Conservation (phyloP, 768 basidiomycete genomes). For the Hypsizygus marmoreus region DNA sequence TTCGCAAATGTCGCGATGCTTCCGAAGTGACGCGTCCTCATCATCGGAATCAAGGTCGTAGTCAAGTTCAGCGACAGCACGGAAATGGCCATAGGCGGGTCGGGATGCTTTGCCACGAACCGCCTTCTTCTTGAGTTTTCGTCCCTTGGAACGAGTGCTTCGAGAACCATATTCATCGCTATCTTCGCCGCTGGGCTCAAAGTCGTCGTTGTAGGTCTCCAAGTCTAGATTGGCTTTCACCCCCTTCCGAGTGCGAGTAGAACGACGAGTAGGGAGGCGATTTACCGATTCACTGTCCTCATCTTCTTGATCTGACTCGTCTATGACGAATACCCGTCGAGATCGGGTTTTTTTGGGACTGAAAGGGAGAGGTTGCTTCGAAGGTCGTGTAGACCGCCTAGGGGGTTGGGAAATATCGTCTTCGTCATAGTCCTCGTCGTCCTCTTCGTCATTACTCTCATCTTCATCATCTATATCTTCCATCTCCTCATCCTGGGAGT, state of each 20-base stretch:
- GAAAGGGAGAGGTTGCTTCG: constrained; percentile 51
- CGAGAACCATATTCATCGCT: constrained; percentile 20
- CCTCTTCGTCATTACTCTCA: constrained; percentile 28
- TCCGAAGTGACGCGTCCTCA: constrained; percentile 53
- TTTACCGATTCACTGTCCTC: constrained; percentile 23
- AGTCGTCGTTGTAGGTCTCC: constrained; percentile 24
- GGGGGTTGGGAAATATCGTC: constrained; percentile 14
- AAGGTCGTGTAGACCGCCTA: constrained; percentile 23
- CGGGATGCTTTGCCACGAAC: constrained; percentile 28
- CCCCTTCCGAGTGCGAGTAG: constrained; percentile 46
- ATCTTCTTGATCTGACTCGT: constrained; percentile 40
- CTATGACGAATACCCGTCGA: constrained; percentile 28
- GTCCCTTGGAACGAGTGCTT: constrained; percentile 4
- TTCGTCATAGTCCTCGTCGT: constrained; percentile 26
- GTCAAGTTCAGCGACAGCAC: constrained; percentile 40
- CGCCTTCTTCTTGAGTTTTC: constrained; percentile 22
- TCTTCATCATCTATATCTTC: constrained; percentile 20
- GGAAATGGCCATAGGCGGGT: constrained; percentile 49
- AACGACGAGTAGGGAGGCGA: constrained; percentile 42
- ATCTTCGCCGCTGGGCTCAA: constrained; percentile 35
- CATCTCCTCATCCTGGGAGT: constrained; percentile 36
- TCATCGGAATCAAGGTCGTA: constrained; percentile 57
- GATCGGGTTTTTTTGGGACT: constrained; percentile 66
- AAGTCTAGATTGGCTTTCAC: constrained; percentile 38
- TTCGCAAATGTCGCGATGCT: constrained; percentile 68